Conservation (phyloP, 2,329 filamentous ascomycete species). For the Teratosphaeria destructans region DNA sequence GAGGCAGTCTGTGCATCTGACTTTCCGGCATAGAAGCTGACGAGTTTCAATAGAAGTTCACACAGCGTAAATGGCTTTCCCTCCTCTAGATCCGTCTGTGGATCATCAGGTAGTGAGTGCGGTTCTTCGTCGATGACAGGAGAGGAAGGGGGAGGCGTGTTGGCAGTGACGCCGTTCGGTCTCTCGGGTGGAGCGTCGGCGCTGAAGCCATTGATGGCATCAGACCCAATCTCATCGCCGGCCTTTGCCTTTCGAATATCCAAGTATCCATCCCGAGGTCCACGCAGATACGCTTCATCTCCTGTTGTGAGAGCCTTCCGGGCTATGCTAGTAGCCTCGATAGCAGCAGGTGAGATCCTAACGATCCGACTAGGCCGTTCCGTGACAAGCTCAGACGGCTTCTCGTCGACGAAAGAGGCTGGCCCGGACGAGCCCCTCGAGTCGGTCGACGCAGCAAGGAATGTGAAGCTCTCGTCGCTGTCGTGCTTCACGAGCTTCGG, state of each 20-base stretch:
- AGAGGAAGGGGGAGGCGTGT: neutral
- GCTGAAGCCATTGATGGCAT: neutral
- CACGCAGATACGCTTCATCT: slow-evolving; percentile 3
- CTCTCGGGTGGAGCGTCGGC: neutral
- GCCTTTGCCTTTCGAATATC: neutral
- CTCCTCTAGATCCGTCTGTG: slow-evolving; percentile 17
- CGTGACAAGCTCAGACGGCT: slow-evolving; percentile 9
- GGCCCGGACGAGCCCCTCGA: slow-evolving; percentile 45
- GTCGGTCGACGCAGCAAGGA: slow-evolving; percentile 33
- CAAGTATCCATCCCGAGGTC: slow-evolving; percentile 12
- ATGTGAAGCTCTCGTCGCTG: slow-evolving; percentile 38
- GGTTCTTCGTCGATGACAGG: neutral
- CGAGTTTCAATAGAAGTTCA: slow-evolving; percentile 31
- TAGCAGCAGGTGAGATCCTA: neutral
- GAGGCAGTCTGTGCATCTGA: slow-evolving; percentile 39
- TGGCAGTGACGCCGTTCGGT: neutral
- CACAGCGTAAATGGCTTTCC: slow-evolving; percentile 30
- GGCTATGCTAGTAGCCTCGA: neutral
- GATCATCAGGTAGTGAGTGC: neutral
- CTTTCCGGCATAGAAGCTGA: slow-evolving; percentile 29
- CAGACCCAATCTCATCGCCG: neutral
- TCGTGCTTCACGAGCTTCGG: slow-evolving; percentile 38
- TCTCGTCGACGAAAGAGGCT: slow-evolving; percentile 35
- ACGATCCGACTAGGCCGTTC: neutral
- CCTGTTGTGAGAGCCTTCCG: slow-evolving; percentile 1